phyloP scores from a whole-genome alignment of 2,329 filamentous ascomycete genomes.

The Fusarium tjaetaba region DNA sequence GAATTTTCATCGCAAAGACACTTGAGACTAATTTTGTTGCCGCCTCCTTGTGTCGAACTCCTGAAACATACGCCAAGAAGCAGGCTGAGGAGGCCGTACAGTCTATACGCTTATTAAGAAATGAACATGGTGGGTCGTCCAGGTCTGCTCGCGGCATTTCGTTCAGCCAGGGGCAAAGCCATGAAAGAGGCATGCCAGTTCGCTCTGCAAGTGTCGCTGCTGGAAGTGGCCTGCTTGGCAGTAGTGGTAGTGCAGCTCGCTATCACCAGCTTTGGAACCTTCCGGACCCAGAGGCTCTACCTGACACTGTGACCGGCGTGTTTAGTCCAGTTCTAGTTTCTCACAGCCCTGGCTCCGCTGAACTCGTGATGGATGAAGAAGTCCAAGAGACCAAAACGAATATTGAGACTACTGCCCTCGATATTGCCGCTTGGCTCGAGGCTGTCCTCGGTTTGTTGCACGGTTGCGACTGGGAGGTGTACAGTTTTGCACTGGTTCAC shows the following conservation, averaged over 20 bases:
- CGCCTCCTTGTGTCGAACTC: conserved; percentile 73
- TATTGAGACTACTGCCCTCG: conserved; percentile 59
- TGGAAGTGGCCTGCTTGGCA: conserved; percentile 46
- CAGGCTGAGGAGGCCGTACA: conserved; percentile 62
- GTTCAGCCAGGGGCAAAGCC: conserved; percentile 57
- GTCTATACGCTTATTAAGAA: conserved; percentile 54
- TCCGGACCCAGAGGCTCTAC: conserved; percentile 66
- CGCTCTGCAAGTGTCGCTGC: conserved; percentile 55
- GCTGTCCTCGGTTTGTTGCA: conserved; percentile 77
- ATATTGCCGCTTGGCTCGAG: conserved; percentile 78
- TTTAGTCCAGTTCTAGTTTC: conserved; percentile 65
- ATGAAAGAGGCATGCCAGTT: conserved; percentile 54
- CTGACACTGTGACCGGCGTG: conserved; percentile 55
- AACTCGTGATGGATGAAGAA: conserved; percentile 5
- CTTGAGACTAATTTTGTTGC: conserved; percentile 80
- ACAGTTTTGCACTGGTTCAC: conserved; percentile 89
- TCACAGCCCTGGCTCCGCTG: conserved; percentile 39
- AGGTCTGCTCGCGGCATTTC: conserved; percentile 62
- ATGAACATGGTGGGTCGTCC: conserved; percentile 52
- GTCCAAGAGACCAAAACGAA: conserved; percentile 35
- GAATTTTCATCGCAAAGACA: conserved; percentile 75
- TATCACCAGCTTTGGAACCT: conserved; percentile 68
- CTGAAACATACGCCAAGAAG: conserved; percentile 61
- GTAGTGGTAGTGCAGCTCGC: conserved; percentile 40
- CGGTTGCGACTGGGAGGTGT: conserved; percentile 88